Conservation (phyloP, 305 asterid genomes). For the Solanum hybrid region DNA sequence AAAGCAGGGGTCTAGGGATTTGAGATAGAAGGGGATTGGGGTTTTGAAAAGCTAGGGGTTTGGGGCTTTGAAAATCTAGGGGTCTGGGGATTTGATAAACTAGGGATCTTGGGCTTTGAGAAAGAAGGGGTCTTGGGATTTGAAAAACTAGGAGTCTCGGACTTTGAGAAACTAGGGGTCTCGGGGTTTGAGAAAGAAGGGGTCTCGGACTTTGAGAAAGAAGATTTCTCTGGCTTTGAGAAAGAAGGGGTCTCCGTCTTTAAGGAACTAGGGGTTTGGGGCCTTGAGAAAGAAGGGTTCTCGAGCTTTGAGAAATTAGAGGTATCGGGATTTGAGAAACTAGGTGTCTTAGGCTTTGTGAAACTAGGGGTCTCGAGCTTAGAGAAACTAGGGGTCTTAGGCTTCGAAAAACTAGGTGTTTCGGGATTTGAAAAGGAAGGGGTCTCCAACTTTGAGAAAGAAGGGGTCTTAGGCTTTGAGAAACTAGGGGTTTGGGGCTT, state of each 20-base stretch:
- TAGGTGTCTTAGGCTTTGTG: background rate
- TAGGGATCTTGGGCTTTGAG: background rate
- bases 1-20: background rate
- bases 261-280: too few relatives aligned
- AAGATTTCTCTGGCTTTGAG: background rate
- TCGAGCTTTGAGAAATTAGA: background rate
- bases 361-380: background rate
- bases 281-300: background rate
- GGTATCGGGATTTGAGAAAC: too few relatives aligned
- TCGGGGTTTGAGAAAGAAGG: too few relatives aligned
- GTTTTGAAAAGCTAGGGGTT: background rate
- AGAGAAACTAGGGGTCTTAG: rapidly evolving
- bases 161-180: background rate
- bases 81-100: too few relatives aligned
- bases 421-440: rapidly evolving
- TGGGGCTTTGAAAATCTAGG: background rate
- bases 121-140: background rate
- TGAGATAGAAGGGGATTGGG: background rate
- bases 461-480: background rate
- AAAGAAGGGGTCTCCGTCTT: background rate
- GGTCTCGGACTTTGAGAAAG: background rate
- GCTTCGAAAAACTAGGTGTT: background rate
- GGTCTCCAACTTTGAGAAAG: background rate
- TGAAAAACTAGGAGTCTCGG: background rate
- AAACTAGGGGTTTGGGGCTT: background rate